These are phyloP conservation scores for Notholithocarpus densiflorus DNA, from an alignment of 306 rosid genomes.

Conservation along the genomic window DNA sequence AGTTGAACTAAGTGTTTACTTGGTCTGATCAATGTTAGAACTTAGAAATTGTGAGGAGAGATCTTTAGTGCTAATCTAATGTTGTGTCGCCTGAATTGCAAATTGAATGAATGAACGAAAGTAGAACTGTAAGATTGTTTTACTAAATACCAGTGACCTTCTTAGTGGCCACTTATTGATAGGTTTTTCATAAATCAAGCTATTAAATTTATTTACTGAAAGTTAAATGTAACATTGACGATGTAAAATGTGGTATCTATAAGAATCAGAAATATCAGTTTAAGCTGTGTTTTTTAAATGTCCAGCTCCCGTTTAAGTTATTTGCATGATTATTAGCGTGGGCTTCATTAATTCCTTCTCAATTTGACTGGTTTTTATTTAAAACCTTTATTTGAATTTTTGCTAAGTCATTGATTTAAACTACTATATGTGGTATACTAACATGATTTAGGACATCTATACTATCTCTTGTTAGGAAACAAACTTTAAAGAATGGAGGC, in stretches of 20 bases:
- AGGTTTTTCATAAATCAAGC: neutral
- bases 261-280: neutral
- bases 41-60: neutral
- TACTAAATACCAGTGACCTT: neutral
- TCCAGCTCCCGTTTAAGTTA: neutral
- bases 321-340: neutral
- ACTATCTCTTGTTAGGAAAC: slow-evolving; percentile 63
- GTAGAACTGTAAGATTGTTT: neutral
- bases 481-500: slow-evolving; percentile 92
- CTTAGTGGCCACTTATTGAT: neutral
- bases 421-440: slow-evolving; percentile 3
- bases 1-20: neutral
- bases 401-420: neutral
- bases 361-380: neutral
- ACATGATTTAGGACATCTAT: slow-evolving; percentile 30
- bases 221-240: neutral
- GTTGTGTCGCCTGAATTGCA: neutral
- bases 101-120: neutral
- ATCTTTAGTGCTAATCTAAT: neutral
- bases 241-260: neutral
- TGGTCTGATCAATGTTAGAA: neutral
- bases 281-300: neutral
- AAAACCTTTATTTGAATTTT: neutral
- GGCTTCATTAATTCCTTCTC: neutral
- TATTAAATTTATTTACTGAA: neutral